Conservation (phyloP, 257 asterid species). For the Parsonsia alboflavescens region DNA sequence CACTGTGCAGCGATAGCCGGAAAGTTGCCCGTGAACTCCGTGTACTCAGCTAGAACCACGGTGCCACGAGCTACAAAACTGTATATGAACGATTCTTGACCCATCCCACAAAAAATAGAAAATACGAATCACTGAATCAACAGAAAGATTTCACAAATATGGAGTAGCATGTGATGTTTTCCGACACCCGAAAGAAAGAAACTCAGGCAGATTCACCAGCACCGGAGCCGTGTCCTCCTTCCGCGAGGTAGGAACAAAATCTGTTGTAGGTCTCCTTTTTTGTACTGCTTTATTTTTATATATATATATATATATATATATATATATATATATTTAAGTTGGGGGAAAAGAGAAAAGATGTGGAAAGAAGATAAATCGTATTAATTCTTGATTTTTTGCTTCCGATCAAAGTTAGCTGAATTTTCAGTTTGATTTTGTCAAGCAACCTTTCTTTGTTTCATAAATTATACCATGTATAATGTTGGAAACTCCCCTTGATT, state of each 20-base stretch:
- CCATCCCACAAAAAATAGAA: slow-evolving; percentile 36
- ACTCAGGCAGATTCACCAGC: not conserved
- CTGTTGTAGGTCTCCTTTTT: not conserved
- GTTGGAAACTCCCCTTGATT: not conserved
- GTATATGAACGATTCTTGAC: slow-evolving; percentile 80
- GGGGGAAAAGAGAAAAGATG: too few relatives aligned
- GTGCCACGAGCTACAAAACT: slow-evolving; percentile 90
- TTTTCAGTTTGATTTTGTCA: slow-evolving; percentile 16
- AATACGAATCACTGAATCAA: slow-evolving; percentile 13
- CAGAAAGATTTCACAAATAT: not conserved
- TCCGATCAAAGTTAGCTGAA: slow-evolving; percentile 14
- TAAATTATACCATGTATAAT: too few relatives aligned
- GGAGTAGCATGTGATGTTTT: not conserved
- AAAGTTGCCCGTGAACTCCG: slow-evolving; percentile 83
- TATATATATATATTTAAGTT: too few relatives aligned
- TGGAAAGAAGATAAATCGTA: too few relatives aligned
- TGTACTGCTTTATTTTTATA: too few relatives aligned
- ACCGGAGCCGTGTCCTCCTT: not conserved
- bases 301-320: too few relatives aligned
- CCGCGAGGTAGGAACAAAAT: not conserved
- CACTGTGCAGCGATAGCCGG: slow-evolving; percentile 89
- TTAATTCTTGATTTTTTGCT: slow-evolving; percentile 13
- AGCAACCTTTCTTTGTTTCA: not conserved
- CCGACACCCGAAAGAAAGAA: not conserved
- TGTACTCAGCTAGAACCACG: slow-evolving; percentile 67